Base-by-base conservation (phyloP, 2,329 filamentous ascomycete species). In the Venturia effusa region DNA sequence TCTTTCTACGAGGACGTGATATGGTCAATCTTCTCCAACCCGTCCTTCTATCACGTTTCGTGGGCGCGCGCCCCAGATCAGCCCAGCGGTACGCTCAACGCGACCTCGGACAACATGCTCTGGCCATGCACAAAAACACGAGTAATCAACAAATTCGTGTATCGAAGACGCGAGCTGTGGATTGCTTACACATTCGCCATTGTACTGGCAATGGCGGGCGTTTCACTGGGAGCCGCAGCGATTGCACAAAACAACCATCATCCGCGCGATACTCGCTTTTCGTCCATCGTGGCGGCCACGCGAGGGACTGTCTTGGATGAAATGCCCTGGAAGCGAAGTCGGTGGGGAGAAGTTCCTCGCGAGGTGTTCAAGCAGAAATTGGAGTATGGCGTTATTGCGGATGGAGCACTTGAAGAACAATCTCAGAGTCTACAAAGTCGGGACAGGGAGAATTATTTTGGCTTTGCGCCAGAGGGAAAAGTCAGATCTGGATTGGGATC, bases 1-100 rank as follows among this genome's bases (percentile, higher is more conserved):
- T 67, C 65, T 0, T 61, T 74, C 0, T 75, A 73, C 62, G 73
- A 76, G 66, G 73, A 76, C 57, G 74, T 76, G 66, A 68, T 76
- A 3, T 67, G 75, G 66, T 71, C 71, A 0, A 68, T 75, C 1
- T 69, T 76, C 24, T 71, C 67, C 22, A 72, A 76, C 27, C 71
- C 71, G 0, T 69, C 69, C 2, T 68, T 76, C 4, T 41, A 39
- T 27, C 15, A 15, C 17, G 30, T 60, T 15, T 22, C 57, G 4
- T 60, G 57, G 57, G 32, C 57, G 15, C 8, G 57, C 27, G 32
- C 57, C 39, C 57, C 57, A 2, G 39, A 22, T 24, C 24, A 13
- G 15, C 39, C 57, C 10, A 39, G 34, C 15, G 60, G 43, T 22
- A 51, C 41, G 3, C 34, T 43, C 39, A 61, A 61, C 4, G 39